These are phyloP conservation scores for Camellia lanceoleosa DNA, from an alignment of 148 eudicot species.

Conservation along the genomic window DNA sequence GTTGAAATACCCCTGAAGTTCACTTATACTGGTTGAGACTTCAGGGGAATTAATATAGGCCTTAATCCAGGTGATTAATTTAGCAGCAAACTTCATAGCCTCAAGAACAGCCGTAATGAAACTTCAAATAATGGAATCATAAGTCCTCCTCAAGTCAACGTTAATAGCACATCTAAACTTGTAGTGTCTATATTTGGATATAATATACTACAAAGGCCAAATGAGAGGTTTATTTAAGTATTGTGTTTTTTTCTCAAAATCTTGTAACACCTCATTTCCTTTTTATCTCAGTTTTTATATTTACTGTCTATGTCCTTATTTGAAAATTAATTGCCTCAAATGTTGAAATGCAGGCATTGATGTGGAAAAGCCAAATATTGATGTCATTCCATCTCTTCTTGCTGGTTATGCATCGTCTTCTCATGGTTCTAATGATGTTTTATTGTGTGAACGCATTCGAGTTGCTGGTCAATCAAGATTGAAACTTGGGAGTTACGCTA, in stretches of 20 bases:
- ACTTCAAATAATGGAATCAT: too few relatives aligned
- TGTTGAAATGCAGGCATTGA: slow-evolving; percentile 49
- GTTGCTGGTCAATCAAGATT: slow-evolving; percentile 67
- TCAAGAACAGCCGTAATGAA: too few relatives aligned
- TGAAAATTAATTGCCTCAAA: background rate
- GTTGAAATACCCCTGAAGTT: too few relatives aligned
- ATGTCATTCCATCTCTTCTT: slow-evolving; percentile 50
- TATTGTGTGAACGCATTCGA: slow-evolving; percentile 62
- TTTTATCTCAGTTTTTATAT: background rate
- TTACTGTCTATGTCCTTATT: background rate
- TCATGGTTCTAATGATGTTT: slow-evolving; percentile 44
- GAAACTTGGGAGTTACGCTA: slow-evolving; percentile 65
- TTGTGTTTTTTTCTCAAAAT: background rate
- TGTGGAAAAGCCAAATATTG: slow-evolving; percentile 51
- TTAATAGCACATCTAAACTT: background rate
- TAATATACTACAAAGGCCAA: background rate
- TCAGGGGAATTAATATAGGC: too few relatives aligned
- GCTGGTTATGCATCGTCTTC: slow-evolving; percentile 29
- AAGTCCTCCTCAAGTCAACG: too few relatives aligned
- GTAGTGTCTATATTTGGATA: background rate
- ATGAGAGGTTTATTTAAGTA: background rate
- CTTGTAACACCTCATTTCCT: background rate
- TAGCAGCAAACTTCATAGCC: too few relatives aligned
- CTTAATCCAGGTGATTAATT: too few relatives aligned
- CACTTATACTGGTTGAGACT: too few relatives aligned